These are phyloP conservation scores for Teratosphaeriaceae sp. DNA, from an alignment of 2,329 filamentous ascomycete genomes.

Conservation along the genomic window DNA sequence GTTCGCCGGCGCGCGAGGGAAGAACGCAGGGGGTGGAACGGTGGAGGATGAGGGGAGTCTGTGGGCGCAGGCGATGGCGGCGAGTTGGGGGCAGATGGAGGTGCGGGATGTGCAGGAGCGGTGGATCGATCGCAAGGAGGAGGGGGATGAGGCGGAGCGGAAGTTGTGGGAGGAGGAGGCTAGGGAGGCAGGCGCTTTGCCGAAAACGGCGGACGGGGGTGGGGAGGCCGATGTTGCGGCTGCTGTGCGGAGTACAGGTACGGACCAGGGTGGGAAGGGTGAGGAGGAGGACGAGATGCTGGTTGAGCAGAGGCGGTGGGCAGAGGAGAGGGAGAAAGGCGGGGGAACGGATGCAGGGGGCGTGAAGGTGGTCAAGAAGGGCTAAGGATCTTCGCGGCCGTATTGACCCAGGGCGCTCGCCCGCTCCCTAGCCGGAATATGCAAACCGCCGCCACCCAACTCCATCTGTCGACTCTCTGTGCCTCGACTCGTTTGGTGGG, in stretches of 20 bases:
- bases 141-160: slow-evolving; percentile 73
- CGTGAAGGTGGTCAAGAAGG: slow-evolving; percentile 17
- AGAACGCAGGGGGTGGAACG: slow-evolving; percentile 58
- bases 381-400: neutral
- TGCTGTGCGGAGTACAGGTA: slow-evolving; percentile 20
- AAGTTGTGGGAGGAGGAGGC: slow-evolving; percentile 70
- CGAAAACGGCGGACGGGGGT: slow-evolving; percentile 18
- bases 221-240: too few species aligned
- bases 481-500: too few species aligned
- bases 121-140: slow-evolving; percentile 87
- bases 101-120: slow-evolving; percentile 88
- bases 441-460: neutral
- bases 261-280: too few species aligned
- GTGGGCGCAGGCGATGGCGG: slow-evolving; percentile 93
- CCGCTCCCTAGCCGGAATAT: neutral
- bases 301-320: slow-evolving; percentile 25
- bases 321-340: slow-evolving; percentile 15
- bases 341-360: slow-evolving; percentile 5
- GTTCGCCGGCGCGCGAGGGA: slow-evolving; percentile 82
- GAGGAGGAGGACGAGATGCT: slow-evolving; percentile 23
- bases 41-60: slow-evolving; percentile 49
- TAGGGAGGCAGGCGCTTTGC: slow-evolving; percentile 30
- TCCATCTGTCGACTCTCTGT: too few species aligned
- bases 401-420: too few species aligned
- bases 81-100: slow-evolving; percentile 62